Evolutionary conservation across 192 early-diverging fungal species (phyloP).

Genomic region (Backusella liffmaniae): DNA sequence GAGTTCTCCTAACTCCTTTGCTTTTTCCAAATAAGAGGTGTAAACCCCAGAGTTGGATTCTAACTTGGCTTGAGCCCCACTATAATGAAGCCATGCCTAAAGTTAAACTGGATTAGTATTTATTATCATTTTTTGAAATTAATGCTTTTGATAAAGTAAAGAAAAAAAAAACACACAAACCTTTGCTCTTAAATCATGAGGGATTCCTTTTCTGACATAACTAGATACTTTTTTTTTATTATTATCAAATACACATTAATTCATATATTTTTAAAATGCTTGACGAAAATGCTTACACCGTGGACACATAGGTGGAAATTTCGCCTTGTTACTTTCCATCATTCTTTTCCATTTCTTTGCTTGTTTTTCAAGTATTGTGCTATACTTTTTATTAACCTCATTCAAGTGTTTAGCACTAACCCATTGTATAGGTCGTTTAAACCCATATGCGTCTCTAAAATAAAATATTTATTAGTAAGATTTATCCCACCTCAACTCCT

Average conservation of each 20-base stretch:
- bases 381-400: slow-evolving; percentile 50
- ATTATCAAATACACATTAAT: slow-evolving; percentile 42
- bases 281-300: slow-evolving; percentile 34
- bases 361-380: slow-evolving; percentile 45
- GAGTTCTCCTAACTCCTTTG: slow-evolving; percentile 44
- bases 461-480: slow-evolving; percentile 1
- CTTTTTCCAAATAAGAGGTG: slow-evolving; percentile 41
- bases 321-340: slow-evolving; percentile 42
- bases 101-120: neutral
- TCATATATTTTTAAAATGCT: neutral
- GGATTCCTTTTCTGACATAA: slow-evolving; percentile 74
- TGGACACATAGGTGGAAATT: slow-evolving; percentile 41
- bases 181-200: slow-evolving; percentile 56
- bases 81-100: slow-evolving; percentile 70
- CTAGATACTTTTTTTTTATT: slow-evolving; percentile 46
- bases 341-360: slow-evolving; percentile 47
- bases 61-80: slow-evolving; percentile 62
- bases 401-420: slow-evolving; percentile 42
- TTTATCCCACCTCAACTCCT: neutral
- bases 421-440: slow-evolving; percentile 52
- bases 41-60: slow-evolving; percentile 58
- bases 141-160: neutral
- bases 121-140: neutral
- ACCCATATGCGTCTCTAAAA: slow-evolving; percentile 59
- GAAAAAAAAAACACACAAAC: neutral